These are phyloP conservation scores for Cyclotella atomus DNA, from an alignment of 108 stramenopile genomes.

Conservation along the genomic window DNA sequence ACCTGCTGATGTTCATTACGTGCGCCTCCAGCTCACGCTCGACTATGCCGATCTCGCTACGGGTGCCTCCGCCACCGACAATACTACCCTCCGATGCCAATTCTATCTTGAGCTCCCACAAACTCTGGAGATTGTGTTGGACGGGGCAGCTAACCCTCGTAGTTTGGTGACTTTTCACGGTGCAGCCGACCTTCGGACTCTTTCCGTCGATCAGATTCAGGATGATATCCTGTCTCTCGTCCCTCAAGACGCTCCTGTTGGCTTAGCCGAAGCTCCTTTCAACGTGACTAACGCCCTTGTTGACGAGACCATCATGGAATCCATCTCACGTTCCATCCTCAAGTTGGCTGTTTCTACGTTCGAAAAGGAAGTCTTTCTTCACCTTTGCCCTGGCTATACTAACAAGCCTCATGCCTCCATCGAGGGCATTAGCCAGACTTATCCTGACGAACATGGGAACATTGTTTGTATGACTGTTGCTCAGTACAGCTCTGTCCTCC, in stretches of 20 bases:
- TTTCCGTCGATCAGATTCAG: not conserved
- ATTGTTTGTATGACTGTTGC: not conserved
- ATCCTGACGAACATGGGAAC: not conserved
- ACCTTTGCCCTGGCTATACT: not conserved
- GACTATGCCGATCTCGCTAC: slow-evolving; percentile 2
- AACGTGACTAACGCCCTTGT: not conserved
- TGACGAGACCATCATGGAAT: not conserved
- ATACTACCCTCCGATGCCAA: not conserved
- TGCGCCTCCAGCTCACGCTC: not conserved
- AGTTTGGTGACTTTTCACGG: not conserved
- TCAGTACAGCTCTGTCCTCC: not conserved
- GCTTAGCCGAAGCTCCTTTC: not conserved
- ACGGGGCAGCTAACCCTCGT: not conserved
- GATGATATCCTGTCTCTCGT: not conserved
- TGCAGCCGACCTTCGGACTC: not conserved
- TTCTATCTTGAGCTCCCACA: not conserved
- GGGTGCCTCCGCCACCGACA: not conserved
- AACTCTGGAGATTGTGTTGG: not conserved
- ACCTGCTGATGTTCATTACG: slow-evolving; percentile 1
- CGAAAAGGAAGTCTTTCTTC: not conserved
- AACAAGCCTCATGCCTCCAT: not conserved
- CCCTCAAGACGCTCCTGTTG: not conserved
- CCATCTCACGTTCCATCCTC: not conserved
- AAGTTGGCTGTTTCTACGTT: not conserved
- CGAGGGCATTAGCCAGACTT: not conserved